Evolutionary conservation across 352 stramenopile genomes (phyloP).

Genomic region (Pythium coloratum): DNA sequence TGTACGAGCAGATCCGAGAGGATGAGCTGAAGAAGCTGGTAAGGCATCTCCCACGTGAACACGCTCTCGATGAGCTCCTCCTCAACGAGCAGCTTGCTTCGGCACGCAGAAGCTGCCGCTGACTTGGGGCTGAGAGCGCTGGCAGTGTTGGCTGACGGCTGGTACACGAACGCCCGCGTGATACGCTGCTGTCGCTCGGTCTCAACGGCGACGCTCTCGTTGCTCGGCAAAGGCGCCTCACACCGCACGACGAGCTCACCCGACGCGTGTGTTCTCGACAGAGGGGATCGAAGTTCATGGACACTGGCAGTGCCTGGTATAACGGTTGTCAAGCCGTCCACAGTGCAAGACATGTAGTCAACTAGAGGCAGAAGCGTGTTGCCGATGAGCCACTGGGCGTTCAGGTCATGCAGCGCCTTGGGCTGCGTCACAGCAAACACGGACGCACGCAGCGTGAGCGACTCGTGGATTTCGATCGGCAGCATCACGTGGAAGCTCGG

Average conservation of each 20-base stretch:
- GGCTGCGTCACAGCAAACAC: conserved; percentile 69
- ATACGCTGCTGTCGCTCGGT: conserved; percentile 53
- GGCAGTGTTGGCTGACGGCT: conserved; percentile 34
- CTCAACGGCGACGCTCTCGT: conserved; percentile 40
- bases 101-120: not conserved
- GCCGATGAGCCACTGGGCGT: conserved; percentile 76
- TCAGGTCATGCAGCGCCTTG: conserved; percentile 57
- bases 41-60: conserved; percentile 88
- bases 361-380: conserved; percentile 52
- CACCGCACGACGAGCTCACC: conserved; percentile 80
- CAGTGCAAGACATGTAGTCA: conserved; percentile 41
- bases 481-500: conserved; percentile 83
- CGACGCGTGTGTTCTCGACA: conserved; percentile 59
- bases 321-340: conserved; percentile 34
- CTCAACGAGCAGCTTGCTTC: conserved; percentile 73
- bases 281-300: conserved; percentile 60
- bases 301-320: conserved; percentile 30
- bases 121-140: conserved; percentile 15
- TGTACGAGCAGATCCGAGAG: conserved; percentile 72
- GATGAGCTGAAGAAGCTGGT: conserved; percentile 81
- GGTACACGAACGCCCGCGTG: conserved; percentile 79
- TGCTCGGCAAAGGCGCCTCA: conserved; percentile 60
- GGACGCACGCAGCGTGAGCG: conserved; percentile 55
- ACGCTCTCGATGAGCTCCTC: conserved; percentile 87
- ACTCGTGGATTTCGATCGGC: conserved; percentile 52